Evolutionary conservation across 2,329 filamentous ascomycete species (phyloP).

Genomic region (Paraphaeosphaeria sporulosa): DNA sequence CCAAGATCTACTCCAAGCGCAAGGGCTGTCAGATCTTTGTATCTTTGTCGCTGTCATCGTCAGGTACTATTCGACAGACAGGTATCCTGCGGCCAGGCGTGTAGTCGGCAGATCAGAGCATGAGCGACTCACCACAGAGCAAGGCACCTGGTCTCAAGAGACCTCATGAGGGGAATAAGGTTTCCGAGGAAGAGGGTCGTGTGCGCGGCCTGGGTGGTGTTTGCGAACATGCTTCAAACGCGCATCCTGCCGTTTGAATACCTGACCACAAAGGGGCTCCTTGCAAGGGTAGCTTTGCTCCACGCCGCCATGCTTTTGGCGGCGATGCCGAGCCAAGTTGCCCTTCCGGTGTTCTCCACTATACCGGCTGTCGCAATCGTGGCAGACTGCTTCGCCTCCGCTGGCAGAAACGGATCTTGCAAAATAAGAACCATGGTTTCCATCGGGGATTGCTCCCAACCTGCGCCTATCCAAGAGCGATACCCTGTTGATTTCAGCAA

Average conservation of each 20-base stretch:
- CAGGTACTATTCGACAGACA: not conserved
- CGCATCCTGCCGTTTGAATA: conserved; percentile 22
- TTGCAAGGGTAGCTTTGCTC: conserved; percentile 15
- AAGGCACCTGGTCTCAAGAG: too few species aligned
- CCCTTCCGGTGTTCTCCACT: conserved; percentile 16
- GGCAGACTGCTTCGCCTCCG: too few species aligned
- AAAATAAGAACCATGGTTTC: too few species aligned
- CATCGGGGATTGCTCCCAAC: too few species aligned
- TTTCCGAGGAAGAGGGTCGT: not conserved
- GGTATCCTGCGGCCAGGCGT: not conserved
- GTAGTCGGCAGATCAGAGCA: too few species aligned
- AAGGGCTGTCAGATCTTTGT: not conserved
- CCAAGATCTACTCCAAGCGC: not conserved
- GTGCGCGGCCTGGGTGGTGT: conserved; percentile 9
- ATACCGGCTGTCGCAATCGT: conserved; percentile 11
- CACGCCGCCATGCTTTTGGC: conserved; percentile 12
- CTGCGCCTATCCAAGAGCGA: too few species aligned
- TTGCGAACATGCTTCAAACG: conserved; percentile 25
- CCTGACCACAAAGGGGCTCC: conserved; percentile 12
- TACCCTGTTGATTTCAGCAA: too few species aligned
- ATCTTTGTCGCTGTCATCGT: not conserved
- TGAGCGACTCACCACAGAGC: not conserved
- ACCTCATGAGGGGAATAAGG: too few species aligned
- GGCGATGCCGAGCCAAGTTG: conserved; percentile 21
- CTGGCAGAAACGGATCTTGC: too few species aligned